Percentiles rank a stretch among this genome's conserved stretches.
Conservation (phyloP, 306 rosid species). For the Vicia sativa region DNA sequence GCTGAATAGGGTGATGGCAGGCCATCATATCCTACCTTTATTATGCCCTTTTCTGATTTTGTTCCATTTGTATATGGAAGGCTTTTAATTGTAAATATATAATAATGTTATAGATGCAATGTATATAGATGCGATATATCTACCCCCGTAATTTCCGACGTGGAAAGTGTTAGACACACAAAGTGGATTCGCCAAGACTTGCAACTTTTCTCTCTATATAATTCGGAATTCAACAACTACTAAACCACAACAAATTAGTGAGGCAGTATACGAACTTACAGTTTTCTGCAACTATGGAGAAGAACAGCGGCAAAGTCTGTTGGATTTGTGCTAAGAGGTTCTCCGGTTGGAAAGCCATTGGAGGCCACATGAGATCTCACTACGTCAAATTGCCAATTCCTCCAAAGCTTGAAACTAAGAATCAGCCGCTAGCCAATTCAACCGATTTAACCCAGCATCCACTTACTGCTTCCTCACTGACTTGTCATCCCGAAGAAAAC, state of each 20-base stretch:
- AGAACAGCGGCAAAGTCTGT: slow-evolving; percentile 36
- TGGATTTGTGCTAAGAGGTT: slow-evolving; percentile 56
- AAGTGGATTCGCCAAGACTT: slow-evolving; percentile 21
- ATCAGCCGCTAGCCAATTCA: background rate
- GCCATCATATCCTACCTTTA: slow-evolving; percentile 7
- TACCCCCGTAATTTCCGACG: background rate
- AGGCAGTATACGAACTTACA: background rate
- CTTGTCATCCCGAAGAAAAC: background rate
- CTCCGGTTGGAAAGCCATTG: slow-evolving; percentile 61
- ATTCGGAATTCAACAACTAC: slow-evolving; percentile 12
- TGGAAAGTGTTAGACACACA: background rate
- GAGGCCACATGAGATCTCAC: slow-evolving; percentile 87
- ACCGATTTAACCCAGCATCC: background rate
- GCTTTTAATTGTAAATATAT: background rate
- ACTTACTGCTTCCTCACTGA: slow-evolving; percentile 7
- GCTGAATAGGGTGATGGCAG: background rate
- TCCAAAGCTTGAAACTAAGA: background rate
- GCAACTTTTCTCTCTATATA: slow-evolving; percentile 41
- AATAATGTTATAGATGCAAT: background rate
- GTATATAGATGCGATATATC: background rate
- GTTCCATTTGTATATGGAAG: slow-evolving; percentile 42
- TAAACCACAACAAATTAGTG: slow-evolving; percentile 14
- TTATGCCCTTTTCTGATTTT: slow-evolving; percentile 42
- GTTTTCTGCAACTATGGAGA: slow-evolving; percentile 49
- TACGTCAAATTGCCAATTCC: slow-evolving; percentile 50